phyloP scores from a whole-genome alignment of 176 grass and related monocot genomes.

The Musa acuminata region DNA sequence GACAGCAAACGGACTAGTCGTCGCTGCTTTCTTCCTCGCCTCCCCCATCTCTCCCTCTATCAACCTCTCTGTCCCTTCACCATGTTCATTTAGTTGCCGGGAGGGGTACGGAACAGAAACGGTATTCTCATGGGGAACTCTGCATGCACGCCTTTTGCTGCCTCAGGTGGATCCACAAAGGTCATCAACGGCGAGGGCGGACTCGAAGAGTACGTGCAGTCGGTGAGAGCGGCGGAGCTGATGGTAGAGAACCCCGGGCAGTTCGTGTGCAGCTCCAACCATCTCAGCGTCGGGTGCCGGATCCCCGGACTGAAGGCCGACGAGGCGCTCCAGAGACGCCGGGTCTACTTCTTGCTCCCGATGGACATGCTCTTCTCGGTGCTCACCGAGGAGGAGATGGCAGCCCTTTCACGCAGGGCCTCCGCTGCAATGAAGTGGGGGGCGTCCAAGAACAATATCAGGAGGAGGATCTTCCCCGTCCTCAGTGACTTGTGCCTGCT shows the following conservation, averaged over 20 bases:
- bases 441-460: conserved; percentile 13
- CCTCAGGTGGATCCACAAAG: conserved; percentile 25
- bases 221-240: conserved; percentile 43
- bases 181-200: conserved; percentile 48
- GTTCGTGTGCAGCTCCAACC: conserved; percentile 57
- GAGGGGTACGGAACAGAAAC: not conserved
- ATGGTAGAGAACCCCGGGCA: conserved; percentile 60
- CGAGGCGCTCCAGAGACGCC: conserved; percentile 48
- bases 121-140: conserved; percentile 42
- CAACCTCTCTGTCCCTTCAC: not conserved
- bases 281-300: conserved; percentile 55
- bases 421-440: conserved; percentile 17
- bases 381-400: conserved; percentile 89
- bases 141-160: conserved; percentile 28
- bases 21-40: too few relatives aligned
- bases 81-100: not conserved
- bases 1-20: too few relatives aligned
- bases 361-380: conserved; percentile 97
- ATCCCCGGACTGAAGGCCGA: conserved; percentile 46
- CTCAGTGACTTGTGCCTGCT: conserved; percentile 47
- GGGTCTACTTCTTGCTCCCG: conserved; percentile 74
- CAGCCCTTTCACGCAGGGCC: conserved; percentile 39
- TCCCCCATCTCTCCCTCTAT: not conserved
- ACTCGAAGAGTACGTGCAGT: conserved; percentile 28
- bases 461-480: conserved; percentile 37